Percentiles rank a stretch among this genome's conserved stretches.
These are phyloP conservation scores for Phyllosticta ampelicida DNA, from an alignment of 2,329 filamentous ascomycete species.

Conservation along the genomic window DNA sequence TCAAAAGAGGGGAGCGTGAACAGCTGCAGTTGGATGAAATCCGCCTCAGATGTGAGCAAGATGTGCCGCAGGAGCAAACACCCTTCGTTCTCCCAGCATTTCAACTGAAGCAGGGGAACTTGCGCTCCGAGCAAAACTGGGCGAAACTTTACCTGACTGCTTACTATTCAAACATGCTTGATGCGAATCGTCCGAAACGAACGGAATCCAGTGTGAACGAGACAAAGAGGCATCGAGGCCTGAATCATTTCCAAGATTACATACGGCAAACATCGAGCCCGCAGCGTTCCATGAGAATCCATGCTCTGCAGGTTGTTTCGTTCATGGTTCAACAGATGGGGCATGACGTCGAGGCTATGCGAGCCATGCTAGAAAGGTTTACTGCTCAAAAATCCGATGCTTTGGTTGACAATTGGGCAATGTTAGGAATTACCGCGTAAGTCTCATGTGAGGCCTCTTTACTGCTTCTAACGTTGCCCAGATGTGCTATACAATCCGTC, in stretches of 20 bases:
- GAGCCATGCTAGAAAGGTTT: constrained; percentile 48
- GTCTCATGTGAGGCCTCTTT: constrained; percentile 15
- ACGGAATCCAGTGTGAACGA: constrained; percentile 12
- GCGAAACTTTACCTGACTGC: constrained; percentile 29
- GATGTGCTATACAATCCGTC: constrained; percentile 36
- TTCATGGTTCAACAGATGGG: constrained; percentile 33
- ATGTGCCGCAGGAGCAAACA: constrained; percentile 15
- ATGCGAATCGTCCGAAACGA: constrained; percentile 13
- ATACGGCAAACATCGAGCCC: constrained; percentile 27
- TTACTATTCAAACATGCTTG: constrained; percentile 26
- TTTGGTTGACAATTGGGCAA: constrained; percentile 64
- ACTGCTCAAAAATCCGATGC: constrained; percentile 55
- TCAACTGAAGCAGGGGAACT: constrained; percentile 25
- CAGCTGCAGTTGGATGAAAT: constrained; percentile 72
- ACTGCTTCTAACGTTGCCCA: constrained; percentile 14
- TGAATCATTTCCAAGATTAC: constrained; percentile 29
- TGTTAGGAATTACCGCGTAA: constrained; percentile 72
- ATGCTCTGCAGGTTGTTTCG: constrained; percentile 44
- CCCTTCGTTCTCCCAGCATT: constrained; percentile 16
- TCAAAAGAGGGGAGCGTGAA: constrained; percentile 56
- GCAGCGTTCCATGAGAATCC: constrained; percentile 30
- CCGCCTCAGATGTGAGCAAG: constrained; percentile 24
- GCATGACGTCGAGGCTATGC: constrained; percentile 41
- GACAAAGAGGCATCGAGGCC: constrained; percentile 29
- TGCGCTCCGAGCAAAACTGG: constrained; percentile 24